These are phyloP conservation scores for Fraxinus ornus DNA, from an alignment of 305 asterid species.

Conservation along the genomic window DNA sequence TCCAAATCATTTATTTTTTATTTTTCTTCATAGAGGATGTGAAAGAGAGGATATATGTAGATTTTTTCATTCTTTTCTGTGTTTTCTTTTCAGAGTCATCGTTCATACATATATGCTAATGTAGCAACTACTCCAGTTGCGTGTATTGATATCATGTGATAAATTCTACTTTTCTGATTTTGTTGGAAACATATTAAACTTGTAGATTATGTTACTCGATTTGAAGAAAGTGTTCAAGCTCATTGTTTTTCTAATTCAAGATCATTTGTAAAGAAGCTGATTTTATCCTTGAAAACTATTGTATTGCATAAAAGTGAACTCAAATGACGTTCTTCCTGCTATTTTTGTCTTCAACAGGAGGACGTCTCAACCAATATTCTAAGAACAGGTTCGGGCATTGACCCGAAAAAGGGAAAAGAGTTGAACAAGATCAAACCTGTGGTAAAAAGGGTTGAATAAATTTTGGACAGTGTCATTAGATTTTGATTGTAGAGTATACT, in stretches of 20 bases:
- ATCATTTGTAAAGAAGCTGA: conserved; percentile 23
- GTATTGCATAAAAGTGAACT: neutral
- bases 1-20: conserved; percentile 13
- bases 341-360: neutral
- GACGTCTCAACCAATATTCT: neutral
- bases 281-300: neutral
- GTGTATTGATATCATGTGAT: conserved; percentile 31
- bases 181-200: conserved; percentile 31
- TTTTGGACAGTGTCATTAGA: neutral
- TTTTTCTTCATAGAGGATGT: neutral
- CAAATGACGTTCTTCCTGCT: neutral
- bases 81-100: neutral
- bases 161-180: neutral
- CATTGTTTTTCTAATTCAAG: conserved; percentile 18
- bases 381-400: neutral
- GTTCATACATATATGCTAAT: conserved; percentile 25
- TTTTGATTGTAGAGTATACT: neutral
- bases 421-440: neutral
- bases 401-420: neutral
- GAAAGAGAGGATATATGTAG: conserved; percentile 12
- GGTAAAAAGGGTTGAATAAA: neutral
- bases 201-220: conserved; percentile 29
- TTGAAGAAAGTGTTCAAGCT: conserved; percentile 19
- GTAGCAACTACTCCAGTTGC: conserved; percentile 51
- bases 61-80: neutral